phyloP scores from a whole-genome alignment of 2,329 filamentous ascomycete genomes.

The Pseudocercospora macadamiae region DNA sequence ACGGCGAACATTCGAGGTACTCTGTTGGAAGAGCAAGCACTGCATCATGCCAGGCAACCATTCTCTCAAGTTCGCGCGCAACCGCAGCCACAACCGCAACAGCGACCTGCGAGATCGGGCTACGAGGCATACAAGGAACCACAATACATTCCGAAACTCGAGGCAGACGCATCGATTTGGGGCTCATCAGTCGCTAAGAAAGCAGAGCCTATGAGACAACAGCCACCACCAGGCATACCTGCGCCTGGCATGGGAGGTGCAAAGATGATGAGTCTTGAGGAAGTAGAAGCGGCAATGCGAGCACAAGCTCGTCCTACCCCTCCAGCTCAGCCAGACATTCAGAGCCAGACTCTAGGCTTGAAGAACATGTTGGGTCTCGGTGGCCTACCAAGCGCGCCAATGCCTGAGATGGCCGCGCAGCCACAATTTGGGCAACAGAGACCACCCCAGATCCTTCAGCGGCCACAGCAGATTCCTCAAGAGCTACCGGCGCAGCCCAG shows the following conservation, averaged over 20 bases:
- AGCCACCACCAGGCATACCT: constrained; percentile 33
- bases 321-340: constrained; percentile 24
- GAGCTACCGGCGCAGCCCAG: constrained; percentile 37
- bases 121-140: constrained; percentile 90
- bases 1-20: constrained; percentile 85
- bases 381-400: constrained; percentile 21
- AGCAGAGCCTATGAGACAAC: constrained; percentile 26
- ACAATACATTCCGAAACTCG: constrained; percentile 83
- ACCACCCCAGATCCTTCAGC: constrained; percentile 52
- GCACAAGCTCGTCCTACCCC: constrained; percentile 59
- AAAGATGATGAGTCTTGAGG: constrained; percentile 94
- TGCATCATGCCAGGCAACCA: constrained; percentile 76
- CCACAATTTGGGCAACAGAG: constrained; percentile 41
- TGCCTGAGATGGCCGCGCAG: constrained; percentile 22
- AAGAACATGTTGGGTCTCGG: constrained; percentile 40
- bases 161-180: constrained; percentile 94
- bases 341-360: constrained; percentile 38
- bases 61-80: constrained; percentile 50
- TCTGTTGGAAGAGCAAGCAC: constrained; percentile 87
- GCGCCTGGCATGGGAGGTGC: no score
- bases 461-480: constrained; percentile 46
- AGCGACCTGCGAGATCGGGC: constrained; percentile 72
- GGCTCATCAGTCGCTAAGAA: constrained; percentile 68
- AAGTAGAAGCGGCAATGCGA: constrained; percentile 93
- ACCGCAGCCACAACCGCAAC: constrained; percentile 11